A percentile compares a stretch with the other conserved stretches of the same genome.
phyloP scores from a whole-genome alignment of 768 basidiomycete genomes.

The Psilocybe cubensis region DNA sequence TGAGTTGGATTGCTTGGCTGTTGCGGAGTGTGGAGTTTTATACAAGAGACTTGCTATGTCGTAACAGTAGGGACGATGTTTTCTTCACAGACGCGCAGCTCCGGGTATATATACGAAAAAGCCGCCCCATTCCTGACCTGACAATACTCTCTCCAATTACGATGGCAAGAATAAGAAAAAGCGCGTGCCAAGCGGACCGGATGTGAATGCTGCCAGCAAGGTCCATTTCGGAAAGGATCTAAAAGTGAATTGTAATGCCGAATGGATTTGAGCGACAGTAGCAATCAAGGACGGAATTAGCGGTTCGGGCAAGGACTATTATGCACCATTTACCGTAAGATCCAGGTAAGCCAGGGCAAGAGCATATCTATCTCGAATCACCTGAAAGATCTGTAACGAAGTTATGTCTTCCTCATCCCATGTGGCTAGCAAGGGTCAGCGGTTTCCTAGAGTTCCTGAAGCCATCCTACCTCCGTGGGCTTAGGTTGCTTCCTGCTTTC shows the following conservation, averaged over 20 bases:
- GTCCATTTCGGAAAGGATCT: constrained; percentile 6
- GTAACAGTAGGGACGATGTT: neutral
- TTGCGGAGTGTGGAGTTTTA: constrained; percentile 3
- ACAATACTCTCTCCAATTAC: neutral
- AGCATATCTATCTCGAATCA: neutral
- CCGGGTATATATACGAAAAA: constrained; percentile 3
- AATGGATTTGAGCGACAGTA: neutral
- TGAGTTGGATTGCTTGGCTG: neutral
- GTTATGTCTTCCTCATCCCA: constrained; percentile 2
- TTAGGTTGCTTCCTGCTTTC: constrained; percentile 6
- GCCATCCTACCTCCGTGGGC: constrained; percentile 16
- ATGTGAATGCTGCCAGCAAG: constrained; percentile 7
- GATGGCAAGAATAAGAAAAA: neutral
- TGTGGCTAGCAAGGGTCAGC: constrained; percentile 9
- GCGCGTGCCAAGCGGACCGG: constrained; percentile 6
- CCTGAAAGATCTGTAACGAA: neutral
- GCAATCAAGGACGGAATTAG: neutral
- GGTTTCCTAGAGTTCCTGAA: constrained; percentile 10
- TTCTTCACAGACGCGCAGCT: constrained; percentile 13
- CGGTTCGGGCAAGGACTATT: neutral
- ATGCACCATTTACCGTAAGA: constrained; percentile 4
- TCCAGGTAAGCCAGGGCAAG: neutral
- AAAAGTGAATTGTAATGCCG: neutral
- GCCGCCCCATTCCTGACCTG: neutral
- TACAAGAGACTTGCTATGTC: constrained; percentile 1